Percentiles rank a stretch among this genome's conserved stretches.
Conservation (phyloP, 1,139 yeast species). For the Scheffersomyces insectosa region DNA sequence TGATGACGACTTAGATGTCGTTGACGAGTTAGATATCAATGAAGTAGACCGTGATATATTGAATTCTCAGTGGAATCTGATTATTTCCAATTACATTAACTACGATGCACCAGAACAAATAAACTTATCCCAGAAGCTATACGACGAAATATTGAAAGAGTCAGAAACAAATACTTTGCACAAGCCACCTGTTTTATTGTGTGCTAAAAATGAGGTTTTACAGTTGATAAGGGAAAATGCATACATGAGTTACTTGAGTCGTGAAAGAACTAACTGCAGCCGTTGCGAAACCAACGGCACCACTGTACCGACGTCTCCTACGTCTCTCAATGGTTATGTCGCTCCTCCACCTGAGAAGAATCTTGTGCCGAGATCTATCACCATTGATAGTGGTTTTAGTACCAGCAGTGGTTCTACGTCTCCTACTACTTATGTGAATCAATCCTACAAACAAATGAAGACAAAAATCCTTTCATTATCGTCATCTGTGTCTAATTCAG, state of each 20-base stretch:
- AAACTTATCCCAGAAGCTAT: constrained; percentile 40
- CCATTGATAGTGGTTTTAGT: too few species aligned
- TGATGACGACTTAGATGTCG: constrained; percentile 9
- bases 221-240: constrained; percentile 49
- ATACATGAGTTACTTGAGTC: constrained; percentile 18
- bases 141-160: constrained; percentile 33
- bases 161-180: constrained; percentile 24
- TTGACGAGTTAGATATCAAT: constrained; percentile 5
- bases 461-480: constrained; percentile 3
- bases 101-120: constrained; percentile 46
- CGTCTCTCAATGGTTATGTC: too few species aligned
- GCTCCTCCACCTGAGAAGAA: too few species aligned
- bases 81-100: constrained; percentile 27
- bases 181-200: constrained; percentile 37
- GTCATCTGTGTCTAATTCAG: constrained; percentile 1
- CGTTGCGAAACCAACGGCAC: too few species aligned
- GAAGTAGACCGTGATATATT: constrained; percentile 16
- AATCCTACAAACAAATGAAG: neutral
- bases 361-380: too few species aligned
- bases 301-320: too few species aligned
- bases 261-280: constrained; percentile 1
- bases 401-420: neutral
- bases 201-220: constrained; percentile 45
- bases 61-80: constrained; percentile 29
- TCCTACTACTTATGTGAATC: neutral